phyloP scores from a whole-genome alignment of 768 basidiomycete species.

The Tulasnella calospora region DNA sequence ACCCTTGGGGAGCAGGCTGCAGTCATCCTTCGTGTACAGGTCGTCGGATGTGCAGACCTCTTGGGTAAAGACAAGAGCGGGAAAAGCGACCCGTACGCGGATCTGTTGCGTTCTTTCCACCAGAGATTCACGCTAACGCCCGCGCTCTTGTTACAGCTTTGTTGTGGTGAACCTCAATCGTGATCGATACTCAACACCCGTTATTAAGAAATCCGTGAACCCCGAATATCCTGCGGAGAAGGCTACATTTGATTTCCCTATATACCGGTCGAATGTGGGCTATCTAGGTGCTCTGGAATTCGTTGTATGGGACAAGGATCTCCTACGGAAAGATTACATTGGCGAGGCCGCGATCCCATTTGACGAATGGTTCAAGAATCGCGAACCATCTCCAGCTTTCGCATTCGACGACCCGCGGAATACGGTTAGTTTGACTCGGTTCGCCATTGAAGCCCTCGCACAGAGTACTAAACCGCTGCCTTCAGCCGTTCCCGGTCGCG shows the following conservation, averaged over 20 bases:
- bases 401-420: constrained; percentile 63
- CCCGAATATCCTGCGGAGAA: constrained; percentile 62
- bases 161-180: constrained; percentile 61
- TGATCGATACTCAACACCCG: constrained; percentile 64
- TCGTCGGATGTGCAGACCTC: constrained; percentile 59
- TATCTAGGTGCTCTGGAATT: constrained; percentile 71
- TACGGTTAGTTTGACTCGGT: constrained; percentile 46
- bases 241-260: constrained; percentile 85
- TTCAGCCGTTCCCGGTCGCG: constrained; percentile 46
- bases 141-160: constrained; percentile 46
- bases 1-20: constrained; percentile 51
- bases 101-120: neutral
- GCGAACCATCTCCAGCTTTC: constrained; percentile 36
- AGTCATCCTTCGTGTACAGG: constrained; percentile 62
- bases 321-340: constrained; percentile 82
- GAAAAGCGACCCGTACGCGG: constrained; percentile 64
- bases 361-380: constrained; percentile 72
- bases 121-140: neutral
- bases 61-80: constrained; percentile 61
- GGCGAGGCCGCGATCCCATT: constrained; percentile 77
- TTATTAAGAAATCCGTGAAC: constrained; percentile 63
- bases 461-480: neutral
- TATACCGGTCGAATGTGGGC: constrained; percentile 71
- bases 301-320: constrained; percentile 91
- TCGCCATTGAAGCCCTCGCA: neutral